These are phyloP conservation scores for Jamesozyma piceae DNA, from an alignment of 805 yeast species.

Conservation along the genomic window DNA sequence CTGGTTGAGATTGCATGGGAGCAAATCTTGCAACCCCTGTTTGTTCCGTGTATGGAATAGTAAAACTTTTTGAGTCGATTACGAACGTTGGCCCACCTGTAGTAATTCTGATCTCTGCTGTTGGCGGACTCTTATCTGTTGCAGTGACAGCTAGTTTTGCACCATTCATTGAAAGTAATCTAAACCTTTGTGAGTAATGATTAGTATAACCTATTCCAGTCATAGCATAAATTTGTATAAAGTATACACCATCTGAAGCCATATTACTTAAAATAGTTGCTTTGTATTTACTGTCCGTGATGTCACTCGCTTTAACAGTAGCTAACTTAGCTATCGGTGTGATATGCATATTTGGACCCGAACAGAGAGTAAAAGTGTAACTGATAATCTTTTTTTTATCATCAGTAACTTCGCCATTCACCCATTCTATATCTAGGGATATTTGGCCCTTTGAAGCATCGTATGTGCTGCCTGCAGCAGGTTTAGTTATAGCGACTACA, in stretches of 20 bases:
- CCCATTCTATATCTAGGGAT: slow-evolving; percentile 36
- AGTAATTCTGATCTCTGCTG: slow-evolving; percentile 24
- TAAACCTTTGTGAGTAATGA: slow-evolving; percentile 59
- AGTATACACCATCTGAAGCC: slow-evolving; percentile 59
- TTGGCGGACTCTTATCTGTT: slow-evolving; percentile 31
- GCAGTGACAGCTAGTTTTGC: slow-evolving; percentile 33
- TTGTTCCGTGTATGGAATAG: slow-evolving; percentile 66
- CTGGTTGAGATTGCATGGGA: slow-evolving; percentile 91
- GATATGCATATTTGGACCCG: slow-evolving; percentile 52
- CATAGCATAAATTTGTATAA: slow-evolving; percentile 54
- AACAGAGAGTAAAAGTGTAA: slow-evolving; percentile 51
- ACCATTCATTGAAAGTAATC: slow-evolving; percentile 68
- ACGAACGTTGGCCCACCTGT: slow-evolving; percentile 8
- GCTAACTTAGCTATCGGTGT: slow-evolving; percentile 32
- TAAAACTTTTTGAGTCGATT: slow-evolving; percentile 41
- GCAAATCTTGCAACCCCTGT: slow-evolving; percentile 74
- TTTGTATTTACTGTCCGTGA: slow-evolving; percentile 29
- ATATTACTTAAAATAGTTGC: slow-evolving; percentile 36
- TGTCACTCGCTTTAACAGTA: slow-evolving; percentile 24
- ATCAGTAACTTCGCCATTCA: slow-evolving; percentile 43
- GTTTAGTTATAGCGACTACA: slow-evolving; percentile 5
- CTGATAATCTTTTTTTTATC: slow-evolving; percentile 31
- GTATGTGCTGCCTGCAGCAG: slow-evolving; percentile 8
- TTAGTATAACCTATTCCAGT: slow-evolving; percentile 41
- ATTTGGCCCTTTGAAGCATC: slow-evolving; percentile 15